Base-by-base conservation (phyloP, 2,329 filamentous ascomycete genomes). In the Hyphodiscus sp. region DNA sequence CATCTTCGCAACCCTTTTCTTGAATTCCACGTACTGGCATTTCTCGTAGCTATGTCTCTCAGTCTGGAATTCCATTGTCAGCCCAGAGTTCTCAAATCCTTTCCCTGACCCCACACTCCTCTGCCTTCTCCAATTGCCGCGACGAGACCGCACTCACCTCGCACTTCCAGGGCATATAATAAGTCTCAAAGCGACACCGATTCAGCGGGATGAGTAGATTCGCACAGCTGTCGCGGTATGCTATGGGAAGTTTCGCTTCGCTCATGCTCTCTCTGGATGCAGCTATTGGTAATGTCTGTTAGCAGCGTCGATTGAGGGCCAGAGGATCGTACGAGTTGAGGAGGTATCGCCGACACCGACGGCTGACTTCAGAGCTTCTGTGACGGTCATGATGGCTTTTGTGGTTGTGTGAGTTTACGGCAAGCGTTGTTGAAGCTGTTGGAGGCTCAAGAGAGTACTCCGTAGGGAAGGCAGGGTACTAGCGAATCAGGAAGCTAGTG, bases 11-110 rank as follows among this genome's bases (percentile, higher is more conserved):
- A 99, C 94, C 55, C 94, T 85, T 81, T 92, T 90, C 84, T 96
- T 96, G 80, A 99, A 99, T 72, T 97, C 94, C 61, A 88, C 88
- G 74, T 99, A 99, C 70, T 99, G 94, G 82, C 94, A 99, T 74
- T 97, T 97, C 72, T 99, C 94, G 79, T 99, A 99, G 68, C 85
- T 87, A 76, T 99, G 94, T 77, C 94, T 81, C 79, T 99, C 94
- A 72, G 91, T 85, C 94, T 97, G 69, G 20, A 20, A 18, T 15
- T 26, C 20, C 23, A 45, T 7, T 29, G n/a, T 20, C 47, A 43
- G 19, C 13, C n/a, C 47, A 5, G 18, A 26, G 23, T 18, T 26
- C 4, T 26, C 43, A 26, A 19, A 42, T 20, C 19, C 13, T 47
- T 20, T 33, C 38, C 19, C 46, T 41, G 42, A 44, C 42, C 20